phyloP scores from a whole-genome alignment of 2,329 filamentous ascomycete species.

The Macrophomina phaseolina region DNA sequence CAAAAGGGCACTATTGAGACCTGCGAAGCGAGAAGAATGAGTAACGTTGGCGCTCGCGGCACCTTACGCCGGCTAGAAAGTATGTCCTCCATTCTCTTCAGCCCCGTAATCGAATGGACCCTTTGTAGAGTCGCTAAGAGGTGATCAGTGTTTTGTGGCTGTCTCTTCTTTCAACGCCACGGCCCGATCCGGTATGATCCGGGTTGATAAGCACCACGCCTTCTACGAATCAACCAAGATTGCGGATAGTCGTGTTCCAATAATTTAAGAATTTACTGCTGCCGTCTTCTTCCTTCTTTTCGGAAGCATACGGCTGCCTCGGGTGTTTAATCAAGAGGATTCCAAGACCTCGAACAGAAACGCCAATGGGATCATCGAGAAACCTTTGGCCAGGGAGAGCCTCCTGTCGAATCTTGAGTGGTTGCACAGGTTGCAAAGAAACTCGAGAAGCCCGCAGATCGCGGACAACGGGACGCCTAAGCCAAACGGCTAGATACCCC shows the following conservation, averaged over 20 bases:
- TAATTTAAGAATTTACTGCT: background rate
- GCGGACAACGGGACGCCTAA: background rate
- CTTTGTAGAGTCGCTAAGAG: background rate
- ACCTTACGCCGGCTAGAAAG: background rate
- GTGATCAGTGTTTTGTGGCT: constrained; percentile 14
- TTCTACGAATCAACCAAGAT: background rate
- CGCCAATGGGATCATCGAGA: background rate
- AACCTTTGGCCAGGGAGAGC: background rate
- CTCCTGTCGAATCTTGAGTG: background rate
- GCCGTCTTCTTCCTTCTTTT: background rate
- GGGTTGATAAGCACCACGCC: background rate
- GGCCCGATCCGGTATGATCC: background rate
- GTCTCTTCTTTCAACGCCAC: constrained; percentile 13
- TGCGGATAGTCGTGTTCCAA: background rate
- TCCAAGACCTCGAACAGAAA: background rate
- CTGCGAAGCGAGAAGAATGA: background rate
- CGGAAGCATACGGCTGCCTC: background rate
- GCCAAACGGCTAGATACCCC: constrained; percentile 1
- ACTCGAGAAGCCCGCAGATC: constrained; percentile 1
- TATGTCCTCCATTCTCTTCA: background rate
- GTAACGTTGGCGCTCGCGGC: background rate
- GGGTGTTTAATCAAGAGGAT: background rate
- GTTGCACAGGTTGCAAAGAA: background rate
- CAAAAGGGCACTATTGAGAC: background rate
- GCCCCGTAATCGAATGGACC: background rate